Base-by-base conservation (phyloP, 345 rosid genomes). In the Raphanus raphanistrum region DNA sequence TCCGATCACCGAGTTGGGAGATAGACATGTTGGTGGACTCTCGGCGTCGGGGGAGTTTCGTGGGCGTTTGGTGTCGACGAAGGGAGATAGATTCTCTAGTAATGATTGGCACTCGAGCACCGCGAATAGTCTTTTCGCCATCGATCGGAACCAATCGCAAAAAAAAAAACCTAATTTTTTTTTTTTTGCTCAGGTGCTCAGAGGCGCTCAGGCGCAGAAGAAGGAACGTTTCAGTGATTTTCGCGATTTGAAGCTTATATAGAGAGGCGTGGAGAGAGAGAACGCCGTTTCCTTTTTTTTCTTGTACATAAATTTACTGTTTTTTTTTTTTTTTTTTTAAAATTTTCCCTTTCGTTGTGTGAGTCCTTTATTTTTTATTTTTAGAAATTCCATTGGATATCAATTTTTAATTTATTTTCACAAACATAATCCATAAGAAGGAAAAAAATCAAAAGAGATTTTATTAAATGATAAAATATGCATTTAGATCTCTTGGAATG, bases 1-100 rank as follows among this genome's bases (percentile, higher is more conserved):
- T 29, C 78, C 71, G 36, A 87, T 84, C 54, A 71, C 73, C 38
- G 79, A 82, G 75, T 83, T 74, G 5, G 86, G 62, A 1, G 32
- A 36, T 3, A 0, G 21, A 13, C 12, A 13, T 6, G 60, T 55
- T 50, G 55, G 13, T 50, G 55, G 13, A 0, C 43, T 45, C 8
- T 68, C 68, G 17, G 28, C 38, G 5, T 55, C 78, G 0, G 80
- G 52, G 0, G 1, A 52, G 71, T 43, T 60, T 43, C 57, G 71
- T 0, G 54, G 3, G 67, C 81, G 81, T 77, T 77, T 77, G 61
- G 32, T 25, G 0, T 78, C 76, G 0, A 43, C 21, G 38, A 71
- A 65, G 15, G 81, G 76, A 9, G 72, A 71, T 2, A 45, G 10
- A 25, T 78, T 71, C 76, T 78, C 81, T n/a, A 78, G 65, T 11